Conservation (phyloP, 1,284 basidiomycete species). For the Papiliotrema nemorosa region DNA sequence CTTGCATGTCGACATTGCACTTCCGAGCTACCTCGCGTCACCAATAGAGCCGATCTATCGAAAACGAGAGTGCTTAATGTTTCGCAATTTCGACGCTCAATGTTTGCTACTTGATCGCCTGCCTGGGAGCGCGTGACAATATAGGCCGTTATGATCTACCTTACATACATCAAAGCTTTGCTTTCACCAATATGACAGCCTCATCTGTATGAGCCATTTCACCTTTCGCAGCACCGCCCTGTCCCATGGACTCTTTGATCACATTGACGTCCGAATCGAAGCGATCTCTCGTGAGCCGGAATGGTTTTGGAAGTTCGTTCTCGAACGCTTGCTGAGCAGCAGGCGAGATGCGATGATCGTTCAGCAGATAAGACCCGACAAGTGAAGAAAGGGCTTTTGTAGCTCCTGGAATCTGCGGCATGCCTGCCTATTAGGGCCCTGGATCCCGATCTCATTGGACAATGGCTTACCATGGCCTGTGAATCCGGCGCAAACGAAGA, state of each 20-base stretch:
- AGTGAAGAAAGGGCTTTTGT: constrained; percentile 18
- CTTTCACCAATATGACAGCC: constrained; percentile 11
- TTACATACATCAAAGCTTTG: constrained; percentile 14
- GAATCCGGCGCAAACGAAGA: constrained; percentile 31
- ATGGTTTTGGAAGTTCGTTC: constrained; percentile 19
- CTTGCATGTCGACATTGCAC: no score
- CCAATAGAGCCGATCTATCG: no score
- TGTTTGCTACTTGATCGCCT: no score
- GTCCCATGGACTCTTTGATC: constrained; percentile 23
- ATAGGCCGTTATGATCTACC: no score
- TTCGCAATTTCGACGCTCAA: no score
- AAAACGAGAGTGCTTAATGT: no score
- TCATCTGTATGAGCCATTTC: constrained; percentile 14
- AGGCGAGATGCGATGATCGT: constrained; percentile 8
- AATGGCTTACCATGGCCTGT: constrained; percentile 28
- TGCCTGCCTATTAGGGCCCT: constrained; percentile 16
- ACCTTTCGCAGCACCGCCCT: constrained; percentile 5
- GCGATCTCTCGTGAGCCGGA: constrained; percentile 20
- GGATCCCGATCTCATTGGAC: background rate
- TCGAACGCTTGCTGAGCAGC: constrained; percentile 12
- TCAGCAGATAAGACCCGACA: constrained; percentile 5
- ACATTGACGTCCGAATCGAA: constrained; percentile 20
- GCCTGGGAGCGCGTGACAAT: no score
- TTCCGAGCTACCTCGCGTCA: no score
- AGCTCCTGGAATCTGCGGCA: constrained; percentile 32